phyloP scores from a whole-genome alignment of 257 asterid genomes.

The Parsonsia alboflavescens region DNA sequence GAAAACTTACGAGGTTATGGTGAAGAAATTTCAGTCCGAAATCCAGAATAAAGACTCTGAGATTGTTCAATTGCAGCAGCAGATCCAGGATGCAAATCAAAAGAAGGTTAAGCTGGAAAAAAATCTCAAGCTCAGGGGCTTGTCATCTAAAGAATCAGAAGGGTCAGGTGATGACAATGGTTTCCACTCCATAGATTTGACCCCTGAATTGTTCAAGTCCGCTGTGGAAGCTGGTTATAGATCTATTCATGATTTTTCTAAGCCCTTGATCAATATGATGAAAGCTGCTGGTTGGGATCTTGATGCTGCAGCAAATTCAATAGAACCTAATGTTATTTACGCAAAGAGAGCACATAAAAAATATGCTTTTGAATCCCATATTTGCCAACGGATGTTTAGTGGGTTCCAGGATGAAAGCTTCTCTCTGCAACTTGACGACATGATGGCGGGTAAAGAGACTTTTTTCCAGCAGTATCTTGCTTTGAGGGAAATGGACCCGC shows the following conservation, averaged over 20 bases:
- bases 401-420: constrained; percentile 87
- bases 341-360: constrained; percentile 97
- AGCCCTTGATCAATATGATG: constrained; percentile 98
- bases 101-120: constrained; percentile 88
- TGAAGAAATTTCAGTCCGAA: constrained; percentile 96
- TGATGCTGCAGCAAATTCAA: constrained; percentile 90
- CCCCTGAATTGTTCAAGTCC: constrained; percentile 68
- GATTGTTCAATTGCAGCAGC: constrained; percentile 76
- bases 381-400: constrained; percentile 85
- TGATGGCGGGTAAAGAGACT: constrained; percentile 36
- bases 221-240: constrained; percentile 76
- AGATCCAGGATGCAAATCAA: constrained; percentile 89
- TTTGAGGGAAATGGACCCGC: constrained; percentile 78
- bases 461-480: constrained; percentile 64
- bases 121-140: constrained; percentile 90
- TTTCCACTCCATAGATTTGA: constrained; percentile 38
- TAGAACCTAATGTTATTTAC: constrained; percentile 64
- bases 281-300: constrained; percentile 99
- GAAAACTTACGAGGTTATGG: constrained; percentile 98
- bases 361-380: constrained; percentile 91
- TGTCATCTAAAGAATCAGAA: constrained; percentile 75
- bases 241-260: constrained; percentile 93
- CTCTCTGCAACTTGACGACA: constrained; percentile 43
- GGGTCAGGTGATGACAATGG: constrained; percentile 56
- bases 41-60: constrained; percentile 94